A percentile compares a stretch with the other conserved stretches of the same genome.
These are phyloP conservation scores for Mycena sanguinolenta DNA, from an alignment of 768 basidiomycete species.

Conservation along the genomic window DNA sequence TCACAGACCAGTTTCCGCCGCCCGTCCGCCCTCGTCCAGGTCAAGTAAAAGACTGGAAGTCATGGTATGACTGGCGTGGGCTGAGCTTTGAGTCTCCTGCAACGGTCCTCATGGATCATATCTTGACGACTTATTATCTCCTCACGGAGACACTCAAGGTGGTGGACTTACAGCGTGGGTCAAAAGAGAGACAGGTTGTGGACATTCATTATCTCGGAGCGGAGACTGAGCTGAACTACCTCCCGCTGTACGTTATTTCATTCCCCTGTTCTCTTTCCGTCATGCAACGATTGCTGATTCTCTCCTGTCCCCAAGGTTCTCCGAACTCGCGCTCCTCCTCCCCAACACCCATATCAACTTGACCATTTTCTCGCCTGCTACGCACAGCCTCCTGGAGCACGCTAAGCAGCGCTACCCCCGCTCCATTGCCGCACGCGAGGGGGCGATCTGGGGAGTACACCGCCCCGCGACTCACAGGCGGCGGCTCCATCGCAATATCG, in stretches of 20 bases:
- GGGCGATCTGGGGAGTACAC: constrained; percentile 44
- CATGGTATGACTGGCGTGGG: constrained; percentile 58
- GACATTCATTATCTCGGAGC: constrained; percentile 54
- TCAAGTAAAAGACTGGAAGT: constrained; percentile 54
- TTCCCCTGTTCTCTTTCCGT: neutral
- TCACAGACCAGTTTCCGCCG: constrained; percentile 42
- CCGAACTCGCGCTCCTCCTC: constrained; percentile 56
- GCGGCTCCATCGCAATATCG: constrained; percentile 49
- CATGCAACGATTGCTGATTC: neutral
- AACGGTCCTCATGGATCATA: constrained; percentile 54
- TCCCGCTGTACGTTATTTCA: constrained; percentile 52
- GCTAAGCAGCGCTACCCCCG: constrained; percentile 41
- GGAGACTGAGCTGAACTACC: constrained; percentile 56
- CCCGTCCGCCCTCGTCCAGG: constrained; percentile 44
- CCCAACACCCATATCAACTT: constrained; percentile 57
- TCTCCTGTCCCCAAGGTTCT: constrained; percentile 46
- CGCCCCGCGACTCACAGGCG: constrained; percentile 52
- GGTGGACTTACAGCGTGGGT: constrained; percentile 38
- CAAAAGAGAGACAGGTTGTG: constrained; percentile 43
- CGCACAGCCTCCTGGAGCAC: constrained; percentile 45
- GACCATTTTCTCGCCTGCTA: constrained; percentile 51
- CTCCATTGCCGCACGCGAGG: constrained; percentile 44
- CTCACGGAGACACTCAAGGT: constrained; percentile 50
- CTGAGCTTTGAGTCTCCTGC: constrained; percentile 55
- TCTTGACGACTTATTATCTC: constrained; percentile 54